Evolutionary conservation across 2,329 filamentous ascomycete genomes (phyloP).

Genomic region (Penicillium sp.): DNA sequence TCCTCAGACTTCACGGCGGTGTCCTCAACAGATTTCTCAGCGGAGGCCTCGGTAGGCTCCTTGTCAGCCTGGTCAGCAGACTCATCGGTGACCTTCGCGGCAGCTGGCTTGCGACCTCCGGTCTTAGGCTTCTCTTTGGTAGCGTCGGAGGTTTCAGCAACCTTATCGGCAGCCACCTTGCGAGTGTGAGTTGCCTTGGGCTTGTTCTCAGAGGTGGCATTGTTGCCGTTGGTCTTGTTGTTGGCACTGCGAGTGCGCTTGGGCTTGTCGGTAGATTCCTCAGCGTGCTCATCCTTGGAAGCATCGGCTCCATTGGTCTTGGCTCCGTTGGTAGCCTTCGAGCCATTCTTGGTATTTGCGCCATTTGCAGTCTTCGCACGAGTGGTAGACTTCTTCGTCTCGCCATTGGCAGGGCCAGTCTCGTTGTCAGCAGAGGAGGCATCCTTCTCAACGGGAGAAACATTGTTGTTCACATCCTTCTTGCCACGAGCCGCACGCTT

Average conservation of each 20-base stretch:
- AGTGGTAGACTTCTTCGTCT: not conserved
- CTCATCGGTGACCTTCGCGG: not conserved
- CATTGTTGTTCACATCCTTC: not conserved
- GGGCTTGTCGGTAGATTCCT: not conserved
- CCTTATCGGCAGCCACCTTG: not conserved
- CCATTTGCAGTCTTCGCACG: not conserved
- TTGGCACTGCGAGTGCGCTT: not conserved
- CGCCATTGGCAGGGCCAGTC: not conserved
- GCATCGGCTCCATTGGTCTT: not conserved
- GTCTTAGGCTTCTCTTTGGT: not conserved
- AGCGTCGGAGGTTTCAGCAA: not conserved
- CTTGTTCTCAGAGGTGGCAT: not conserved
- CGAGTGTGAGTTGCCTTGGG: not conserved
- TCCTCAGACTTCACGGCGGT: not conserved
- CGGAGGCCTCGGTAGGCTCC: not conserved
- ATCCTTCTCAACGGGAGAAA: not conserved
- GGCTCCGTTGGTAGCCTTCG: not conserved
- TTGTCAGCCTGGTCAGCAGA: not conserved
- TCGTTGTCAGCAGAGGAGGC: not conserved
- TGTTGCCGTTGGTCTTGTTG: not conserved
- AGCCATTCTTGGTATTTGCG: not conserved
- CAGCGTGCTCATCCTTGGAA: not conserved
- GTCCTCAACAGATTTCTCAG: not conserved
- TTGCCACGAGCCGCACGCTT: not conserved
- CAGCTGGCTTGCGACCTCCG: not conserved